A percentile compares a stretch with the other conserved stretches of the same genome.
phyloP scores from a whole-genome alignment of 441 rosid genomes.

The Bruguiera hainesii region DNA sequence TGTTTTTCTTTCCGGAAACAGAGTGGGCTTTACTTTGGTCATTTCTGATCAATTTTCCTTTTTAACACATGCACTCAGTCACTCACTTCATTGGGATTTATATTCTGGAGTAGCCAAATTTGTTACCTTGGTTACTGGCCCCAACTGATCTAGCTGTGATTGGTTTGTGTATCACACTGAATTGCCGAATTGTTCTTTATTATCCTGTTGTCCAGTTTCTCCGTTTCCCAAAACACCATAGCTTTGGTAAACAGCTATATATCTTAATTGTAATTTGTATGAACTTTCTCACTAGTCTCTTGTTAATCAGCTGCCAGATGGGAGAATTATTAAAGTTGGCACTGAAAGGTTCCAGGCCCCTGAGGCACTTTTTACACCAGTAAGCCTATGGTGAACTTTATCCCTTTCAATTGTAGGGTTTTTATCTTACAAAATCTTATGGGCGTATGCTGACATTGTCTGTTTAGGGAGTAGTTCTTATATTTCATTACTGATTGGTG shows the following conservation, averaged over 20 bases:
- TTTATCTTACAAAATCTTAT: background rate
- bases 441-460: too few species aligned
- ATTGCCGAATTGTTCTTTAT: background rate
- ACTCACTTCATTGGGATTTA: background rate
- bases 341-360: conserved; percentile 99
- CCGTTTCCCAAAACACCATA: background rate
- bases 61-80: background rate
- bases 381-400: conserved; percentile 28
- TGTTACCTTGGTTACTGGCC: background rate
- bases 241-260: background rate
- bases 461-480: too few species aligned
- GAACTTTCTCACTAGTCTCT: conserved; percentile 1
- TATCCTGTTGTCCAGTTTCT: background rate
- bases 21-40: too few species aligned
- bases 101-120: background rate
- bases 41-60: background rate
- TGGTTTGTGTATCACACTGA: conserved; percentile 3
- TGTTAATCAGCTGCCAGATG: conserved; percentile 82
- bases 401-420: conserved; percentile 2
- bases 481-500: too few species aligned
- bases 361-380: conserved; percentile 97
- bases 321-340: conserved; percentile 92
- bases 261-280: background rate
- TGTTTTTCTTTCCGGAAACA: too few species aligned
- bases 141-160: background rate